These are phyloP conservation scores for Caryopteris hybrid DNA, from an alignment of 305 asterid species.

Conservation along the genomic window DNA sequence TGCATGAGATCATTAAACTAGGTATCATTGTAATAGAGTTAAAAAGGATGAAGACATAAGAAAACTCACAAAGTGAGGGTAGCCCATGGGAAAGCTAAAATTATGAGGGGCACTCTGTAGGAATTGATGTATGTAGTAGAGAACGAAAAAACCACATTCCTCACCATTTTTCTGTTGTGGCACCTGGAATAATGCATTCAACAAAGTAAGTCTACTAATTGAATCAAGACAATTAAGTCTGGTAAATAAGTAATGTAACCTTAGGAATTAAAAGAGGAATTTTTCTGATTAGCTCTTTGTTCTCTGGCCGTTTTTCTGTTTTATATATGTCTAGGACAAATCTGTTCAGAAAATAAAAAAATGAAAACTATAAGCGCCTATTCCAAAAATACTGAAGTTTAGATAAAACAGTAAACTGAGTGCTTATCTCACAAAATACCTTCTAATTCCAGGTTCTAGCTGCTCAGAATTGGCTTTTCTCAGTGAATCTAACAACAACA, in stretches of 20 bases:
- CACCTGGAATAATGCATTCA: slow-evolving; percentile 24
- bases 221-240: neutral
- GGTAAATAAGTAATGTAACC: slow-evolving; percentile 16
- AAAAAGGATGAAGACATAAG: neutral
- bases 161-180: slow-evolving; percentile 31
- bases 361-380: neutral
- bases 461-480: slow-evolving; percentile 14
- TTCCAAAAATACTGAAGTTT: neutral
- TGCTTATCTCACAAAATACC: slow-evolving; percentile 13
- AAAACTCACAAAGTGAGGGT: slow-evolving; percentile 33
- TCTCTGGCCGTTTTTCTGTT: slow-evolving; percentile 22
- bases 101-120: slow-evolving; percentile 19
- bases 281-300: slow-evolving; percentile 9
- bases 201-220: neutral
- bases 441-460: slow-evolving; percentile 32
- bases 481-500: slow-evolving; percentile 38
- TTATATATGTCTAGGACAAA: slow-evolving; percentile 31
- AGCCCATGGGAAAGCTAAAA: slow-evolving; percentile 17
- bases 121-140: slow-evolving; percentile 26
- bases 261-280: slow-evolving; percentile 33
- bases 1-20: slow-evolving; percentile 9
- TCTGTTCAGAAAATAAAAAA: slow-evolving; percentile 9
- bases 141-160: slow-evolving; percentile 35
- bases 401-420: neutral
- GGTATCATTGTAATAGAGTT: neutral